These are phyloP conservation scores for Rehmannia glutinosa DNA, from an alignment of 257 asterid species.

Conservation along the genomic window DNA sequence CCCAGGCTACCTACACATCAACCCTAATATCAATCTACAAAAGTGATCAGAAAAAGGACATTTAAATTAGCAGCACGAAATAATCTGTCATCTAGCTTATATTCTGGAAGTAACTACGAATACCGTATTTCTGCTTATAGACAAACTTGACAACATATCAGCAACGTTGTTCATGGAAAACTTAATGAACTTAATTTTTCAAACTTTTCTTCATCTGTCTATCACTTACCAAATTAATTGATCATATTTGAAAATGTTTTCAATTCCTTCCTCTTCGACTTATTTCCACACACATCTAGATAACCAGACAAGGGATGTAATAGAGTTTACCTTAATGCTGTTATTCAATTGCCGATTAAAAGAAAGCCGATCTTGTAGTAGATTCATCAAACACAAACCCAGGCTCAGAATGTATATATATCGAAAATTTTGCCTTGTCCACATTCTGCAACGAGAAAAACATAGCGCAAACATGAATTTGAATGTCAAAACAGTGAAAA, in stretches of 20 bases:
- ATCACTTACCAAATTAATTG: not conserved
- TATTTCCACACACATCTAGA: not conserved
- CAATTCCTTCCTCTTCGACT: not conserved
- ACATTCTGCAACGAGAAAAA: constrained; percentile 54
- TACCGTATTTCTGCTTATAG: not conserved
- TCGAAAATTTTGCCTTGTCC: constrained; percentile 52
- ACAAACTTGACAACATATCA: not conserved
- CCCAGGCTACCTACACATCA: constrained; percentile 91
- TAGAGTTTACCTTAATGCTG: constrained; percentile 67
- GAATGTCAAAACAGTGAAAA: not conserved
- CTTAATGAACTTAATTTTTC: not conserved
- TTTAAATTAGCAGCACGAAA: not conserved
- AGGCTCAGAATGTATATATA: constrained; percentile 80
- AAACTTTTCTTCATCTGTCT: not conserved
- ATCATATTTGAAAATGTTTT: not conserved
- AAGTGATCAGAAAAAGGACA: constrained; percentile 5
- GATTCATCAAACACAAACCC: constrained; percentile 81
- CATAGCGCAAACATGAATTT: not conserved
- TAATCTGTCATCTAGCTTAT: constrained; percentile 6
- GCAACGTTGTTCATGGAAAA: not conserved
- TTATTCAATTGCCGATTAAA: constrained; percentile 61
- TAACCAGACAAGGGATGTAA: constrained; percentile 9
- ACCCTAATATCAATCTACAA: constrained; percentile 31
- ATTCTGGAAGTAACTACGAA: not conserved
- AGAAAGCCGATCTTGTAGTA: constrained; percentile 58